phyloP scores from a whole-genome alignment of 2,329 filamentous ascomycete species.

The Hypoxylon sp. region DNA sequence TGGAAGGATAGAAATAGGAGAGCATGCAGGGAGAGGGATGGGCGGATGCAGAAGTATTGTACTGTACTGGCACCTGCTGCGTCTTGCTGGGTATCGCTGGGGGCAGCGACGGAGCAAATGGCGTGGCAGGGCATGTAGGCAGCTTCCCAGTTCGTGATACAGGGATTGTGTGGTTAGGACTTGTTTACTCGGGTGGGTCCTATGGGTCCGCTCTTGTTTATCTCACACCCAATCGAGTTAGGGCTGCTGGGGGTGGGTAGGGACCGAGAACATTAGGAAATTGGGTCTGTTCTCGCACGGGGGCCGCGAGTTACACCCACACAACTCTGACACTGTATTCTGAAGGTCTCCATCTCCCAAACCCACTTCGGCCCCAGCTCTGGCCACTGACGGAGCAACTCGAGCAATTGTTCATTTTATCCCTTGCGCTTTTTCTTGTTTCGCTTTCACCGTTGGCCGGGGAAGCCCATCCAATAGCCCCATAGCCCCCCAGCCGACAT shows the following conservation, averaged over 20 bases:
- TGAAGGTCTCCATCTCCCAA: conserved; percentile 21
- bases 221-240: conserved; percentile 45
- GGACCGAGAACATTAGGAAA: conserved; percentile 29
- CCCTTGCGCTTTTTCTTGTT: conserved; percentile 28
- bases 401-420: conserved; percentile 17
- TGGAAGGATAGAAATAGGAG: conserved; percentile 53
- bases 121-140: conserved; percentile 44
- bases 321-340: conserved; percentile 33
- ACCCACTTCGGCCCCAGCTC: conserved; percentile 17
- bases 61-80: conserved; percentile 37
- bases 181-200: conserved; percentile 51
- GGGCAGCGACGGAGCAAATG: conserved; percentile 35
- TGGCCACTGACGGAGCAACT: conserved; percentile 12
- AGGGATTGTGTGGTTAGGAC: conserved; percentile 47
- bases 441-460: conserved; percentile 35
- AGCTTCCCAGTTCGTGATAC: conserved; percentile 30
- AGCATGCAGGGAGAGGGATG: conserved; percentile 38
- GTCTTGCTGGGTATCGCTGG: conserved; percentile 13
- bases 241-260: conserved; percentile 37
- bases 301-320: conserved; percentile 32
- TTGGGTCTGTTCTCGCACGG: conserved; percentile 30
- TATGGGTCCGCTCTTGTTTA: conserved; percentile 48
- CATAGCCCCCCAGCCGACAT: conserved; percentile 30
- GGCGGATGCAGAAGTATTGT: conserved; percentile 41
- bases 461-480: conserved; percentile 34